Conservation (phyloP, 2,329 filamentous ascomycete genomes). For the Teratosphaeria epicoccoides region DNA sequence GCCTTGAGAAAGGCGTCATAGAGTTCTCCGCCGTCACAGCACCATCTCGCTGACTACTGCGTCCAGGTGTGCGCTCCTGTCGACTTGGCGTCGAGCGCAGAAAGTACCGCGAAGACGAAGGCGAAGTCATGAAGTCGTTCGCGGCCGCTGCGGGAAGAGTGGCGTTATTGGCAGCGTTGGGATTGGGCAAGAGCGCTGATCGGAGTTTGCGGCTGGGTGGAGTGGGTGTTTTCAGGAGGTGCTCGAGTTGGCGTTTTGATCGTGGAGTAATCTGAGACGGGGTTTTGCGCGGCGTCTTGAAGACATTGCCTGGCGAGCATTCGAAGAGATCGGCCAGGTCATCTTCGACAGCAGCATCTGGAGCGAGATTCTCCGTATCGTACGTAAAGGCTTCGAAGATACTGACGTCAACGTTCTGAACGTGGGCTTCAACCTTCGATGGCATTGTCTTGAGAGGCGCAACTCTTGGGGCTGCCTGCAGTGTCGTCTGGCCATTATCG, state of each 20-base stretch:
- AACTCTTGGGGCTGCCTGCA: constrained; percentile 7
- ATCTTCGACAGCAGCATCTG: constrained; percentile 34
- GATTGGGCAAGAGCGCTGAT: constrained; percentile 19
- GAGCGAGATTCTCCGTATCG: constrained; percentile 50
- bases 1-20: constrained; percentile 50
- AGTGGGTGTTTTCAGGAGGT: constrained; percentile 38
- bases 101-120: constrained; percentile 27
- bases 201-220: constrained; percentile 28
- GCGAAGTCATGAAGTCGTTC: constrained; percentile 28
- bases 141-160: constrained; percentile 1
- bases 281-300: constrained; percentile 50
- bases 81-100: constrained; percentile 30
- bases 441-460: constrained; percentile 8
- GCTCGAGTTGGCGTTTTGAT: constrained; percentile 31
- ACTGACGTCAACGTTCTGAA: constrained; percentile 12
- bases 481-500: constrained; percentile 28
- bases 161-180: constrained; percentile 16
- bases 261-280: constrained; percentile 47
- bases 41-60: constrained; percentile 14
- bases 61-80: constrained; percentile 23
- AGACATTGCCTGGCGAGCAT: constrained; percentile 45
- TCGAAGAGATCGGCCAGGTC: constrained; percentile 56
- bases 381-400: constrained; percentile 30
- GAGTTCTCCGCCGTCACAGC: constrained; percentile 14
- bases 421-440: constrained; percentile 8